Evolutionary conservation across 2,329 filamentous ascomycete genomes (phyloP).

Genomic region (Colletotrichum eremochloae): DNA sequence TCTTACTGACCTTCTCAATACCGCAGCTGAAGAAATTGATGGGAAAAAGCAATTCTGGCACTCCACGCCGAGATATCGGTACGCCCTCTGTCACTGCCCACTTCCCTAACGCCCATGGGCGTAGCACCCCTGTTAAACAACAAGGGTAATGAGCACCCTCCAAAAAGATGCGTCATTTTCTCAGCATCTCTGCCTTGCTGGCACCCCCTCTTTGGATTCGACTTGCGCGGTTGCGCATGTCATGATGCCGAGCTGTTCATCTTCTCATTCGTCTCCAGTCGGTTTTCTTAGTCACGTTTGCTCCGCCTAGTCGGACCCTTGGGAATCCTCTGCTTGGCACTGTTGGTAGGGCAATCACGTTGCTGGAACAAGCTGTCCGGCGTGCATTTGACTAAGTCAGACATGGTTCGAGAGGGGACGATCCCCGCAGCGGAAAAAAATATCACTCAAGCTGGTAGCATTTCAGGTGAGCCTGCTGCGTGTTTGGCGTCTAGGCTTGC

Average conservation of each 20-base stretch:
- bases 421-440: neutral
- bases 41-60: conserved; percentile 30
- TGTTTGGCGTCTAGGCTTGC: neutral
- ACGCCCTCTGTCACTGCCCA: neutral
- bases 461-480: neutral
- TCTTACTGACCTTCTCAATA: neutral
- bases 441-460: neutral
- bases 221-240: conserved; percentile 2
- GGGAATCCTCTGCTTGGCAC: neutral
- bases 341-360: neutral
- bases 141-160: conserved; percentile 10
- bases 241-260: conserved; percentile 17
- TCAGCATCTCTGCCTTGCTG: conserved; percentile 19
- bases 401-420: conserved; percentile 1
- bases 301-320: neutral
- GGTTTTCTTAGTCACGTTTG: neutral
- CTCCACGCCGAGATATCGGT: neutral
- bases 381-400: neutral
- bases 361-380: neutral
- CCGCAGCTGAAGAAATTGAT: conserved; percentile 2
- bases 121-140: conserved; percentile 8
- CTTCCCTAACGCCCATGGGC: neutral
- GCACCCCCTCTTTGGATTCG: neutral
- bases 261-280: neutral
- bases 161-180: conserved; percentile 21